phyloP scores from a whole-genome alignment of 2,329 filamentous ascomycete species.

The Rugonectria rugulosa region DNA sequence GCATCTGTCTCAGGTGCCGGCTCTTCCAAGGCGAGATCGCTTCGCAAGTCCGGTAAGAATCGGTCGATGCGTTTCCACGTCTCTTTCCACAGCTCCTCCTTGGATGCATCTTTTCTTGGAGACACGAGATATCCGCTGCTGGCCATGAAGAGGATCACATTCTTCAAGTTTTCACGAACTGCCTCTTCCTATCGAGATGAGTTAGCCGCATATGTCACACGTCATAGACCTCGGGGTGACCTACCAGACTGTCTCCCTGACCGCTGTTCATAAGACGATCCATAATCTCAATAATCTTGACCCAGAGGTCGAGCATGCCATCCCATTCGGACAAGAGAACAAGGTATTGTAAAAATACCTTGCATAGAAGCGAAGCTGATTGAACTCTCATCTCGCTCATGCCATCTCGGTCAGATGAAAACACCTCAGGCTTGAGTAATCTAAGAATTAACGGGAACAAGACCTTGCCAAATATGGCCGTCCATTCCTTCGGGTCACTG shows the following conservation, averaged over 20 bases:
- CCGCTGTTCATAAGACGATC: conserved; percentile 96
- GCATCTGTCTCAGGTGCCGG: conserved; percentile 24
- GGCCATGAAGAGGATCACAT: conserved; percentile 93
- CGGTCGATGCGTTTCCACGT: conserved; percentile 72
- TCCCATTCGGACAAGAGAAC: conserved; percentile 85
- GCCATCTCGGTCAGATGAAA: conserved; percentile 86
- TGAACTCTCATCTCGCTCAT: conserved; percentile 97
- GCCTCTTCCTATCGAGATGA: conserved; percentile 77
- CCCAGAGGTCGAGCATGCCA: conserved; percentile 90
- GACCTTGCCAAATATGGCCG: conserved; percentile 91
- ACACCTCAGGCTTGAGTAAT: conserved; percentile 92
- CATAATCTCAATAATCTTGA: conserved; percentile 91
- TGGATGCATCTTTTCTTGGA: conserved; percentile 64
- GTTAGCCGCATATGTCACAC: conserved; percentile 5
- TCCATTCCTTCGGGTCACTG: conserved; percentile 90
- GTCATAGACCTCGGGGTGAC: conserved; percentile 42
- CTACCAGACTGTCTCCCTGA: conserved; percentile 85
- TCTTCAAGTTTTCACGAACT: conserved; percentile 94
- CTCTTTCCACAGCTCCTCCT: conserved; percentile 66
- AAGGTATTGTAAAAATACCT: conserved; percentile 94
- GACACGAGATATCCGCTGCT: conserved; percentile 85
- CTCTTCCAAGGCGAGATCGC: conserved; percentile 63
- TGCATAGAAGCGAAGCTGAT: conserved; percentile 88
- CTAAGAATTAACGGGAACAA: conserved; percentile 89
- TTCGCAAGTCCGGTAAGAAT: conserved; percentile 67